phyloP scores from a whole-genome alignment of 116 monocot species.

The Dioscorea cayenensis region DNA sequence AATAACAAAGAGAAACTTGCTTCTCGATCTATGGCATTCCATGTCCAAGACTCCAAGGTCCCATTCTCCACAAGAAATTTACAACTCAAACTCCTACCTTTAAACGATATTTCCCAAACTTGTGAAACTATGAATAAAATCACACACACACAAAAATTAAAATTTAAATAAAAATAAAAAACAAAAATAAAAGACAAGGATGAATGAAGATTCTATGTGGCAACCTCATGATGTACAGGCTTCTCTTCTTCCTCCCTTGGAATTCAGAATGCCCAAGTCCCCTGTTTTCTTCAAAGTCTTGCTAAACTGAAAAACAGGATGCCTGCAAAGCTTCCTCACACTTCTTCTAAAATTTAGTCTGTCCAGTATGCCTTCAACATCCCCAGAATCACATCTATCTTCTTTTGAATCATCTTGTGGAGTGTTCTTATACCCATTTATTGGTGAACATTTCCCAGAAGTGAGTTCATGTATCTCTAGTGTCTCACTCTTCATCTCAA shows the following conservation, averaged over 20 bases:
- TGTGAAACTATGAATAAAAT: no score
- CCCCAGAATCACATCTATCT: slow-evolving; percentile 12
- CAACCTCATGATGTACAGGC: slow-evolving; percentile 16
- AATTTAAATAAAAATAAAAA: no score
- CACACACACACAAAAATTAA: no score
- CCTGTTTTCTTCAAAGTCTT: slow-evolving; percentile 29
- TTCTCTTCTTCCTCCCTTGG: slow-evolving; percentile 10
- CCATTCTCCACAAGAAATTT: no score
- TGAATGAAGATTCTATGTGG: not conserved
- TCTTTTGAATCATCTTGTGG: slow-evolving; percentile 3
- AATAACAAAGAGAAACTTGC: no score
- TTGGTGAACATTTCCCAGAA: slow-evolving; percentile 15
- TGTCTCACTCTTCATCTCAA: slow-evolving; percentile 22
- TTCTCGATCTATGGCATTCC: no score
- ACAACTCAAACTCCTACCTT: no score
- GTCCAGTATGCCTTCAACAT: slow-evolving; percentile 28
- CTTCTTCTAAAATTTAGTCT: slow-evolving; percentile 42
- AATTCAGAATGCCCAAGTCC: slow-evolving; percentile 15
- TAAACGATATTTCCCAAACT: no score
- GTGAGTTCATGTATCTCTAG: slow-evolving; percentile 15
- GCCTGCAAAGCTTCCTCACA: slow-evolving; percentile 44
- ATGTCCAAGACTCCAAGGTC: no score
- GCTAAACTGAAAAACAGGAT: slow-evolving; percentile 47
- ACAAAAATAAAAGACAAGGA: not conserved
- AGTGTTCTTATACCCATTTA: no score